Evolutionary conservation across 2,329 filamentous ascomycete species (phyloP).

Genomic region (Thermoascus crustaceus): DNA sequence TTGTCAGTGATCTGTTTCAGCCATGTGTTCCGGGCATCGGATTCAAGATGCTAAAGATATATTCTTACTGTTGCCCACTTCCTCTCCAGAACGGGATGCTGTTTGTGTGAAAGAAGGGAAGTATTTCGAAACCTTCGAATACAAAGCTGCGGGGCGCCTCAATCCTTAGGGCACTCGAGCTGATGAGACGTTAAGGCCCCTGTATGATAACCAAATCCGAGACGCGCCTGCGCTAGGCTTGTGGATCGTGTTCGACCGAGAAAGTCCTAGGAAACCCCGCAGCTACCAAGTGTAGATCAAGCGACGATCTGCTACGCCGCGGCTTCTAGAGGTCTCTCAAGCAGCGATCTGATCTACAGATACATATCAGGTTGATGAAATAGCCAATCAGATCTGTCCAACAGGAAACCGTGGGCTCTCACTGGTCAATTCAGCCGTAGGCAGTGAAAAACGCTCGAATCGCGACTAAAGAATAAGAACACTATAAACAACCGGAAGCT

Average conservation of each 20-base stretch:
- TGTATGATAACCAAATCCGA: too few relatives aligned
- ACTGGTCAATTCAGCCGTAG: too few relatives aligned
- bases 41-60: background rate
- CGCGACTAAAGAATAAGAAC: too few relatives aligned
- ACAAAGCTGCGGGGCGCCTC: background rate
- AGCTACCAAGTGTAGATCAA: background rate
- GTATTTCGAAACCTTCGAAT: too few relatives aligned
- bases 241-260: too few relatives aligned
- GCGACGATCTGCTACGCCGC: background rate
- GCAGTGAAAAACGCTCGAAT: too few relatives aligned
- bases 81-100: too few relatives aligned
- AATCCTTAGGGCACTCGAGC: background rate
- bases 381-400: background rate
- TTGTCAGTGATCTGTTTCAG: conserved; percentile 1
- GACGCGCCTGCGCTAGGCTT: too few relatives aligned
- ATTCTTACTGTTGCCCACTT: background rate
- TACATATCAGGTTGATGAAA: background rate
- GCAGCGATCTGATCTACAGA: conserved; percentile 1
- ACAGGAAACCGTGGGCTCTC: too few relatives aligned
- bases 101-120: too few relatives aligned
- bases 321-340: background rate
- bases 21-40: background rate
- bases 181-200: too few relatives aligned
- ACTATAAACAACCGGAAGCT: too few relatives aligned
- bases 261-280: background rate